phyloP scores from a whole-genome alignment of 441 rosid species.

The Jatropha multifida region DNA sequence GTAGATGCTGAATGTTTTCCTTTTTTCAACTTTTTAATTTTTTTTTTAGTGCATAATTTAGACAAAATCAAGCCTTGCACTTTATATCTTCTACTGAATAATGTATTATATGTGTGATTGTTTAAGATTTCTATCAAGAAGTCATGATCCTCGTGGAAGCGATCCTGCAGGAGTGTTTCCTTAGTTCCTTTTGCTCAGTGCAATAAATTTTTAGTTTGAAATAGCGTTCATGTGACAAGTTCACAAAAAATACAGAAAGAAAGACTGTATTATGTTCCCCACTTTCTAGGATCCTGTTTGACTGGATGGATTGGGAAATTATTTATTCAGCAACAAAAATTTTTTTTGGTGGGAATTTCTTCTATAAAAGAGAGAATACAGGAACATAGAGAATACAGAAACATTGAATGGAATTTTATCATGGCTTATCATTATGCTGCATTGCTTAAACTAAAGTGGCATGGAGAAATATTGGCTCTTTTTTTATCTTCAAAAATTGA shows the following conservation, averaged over 20 bases:
- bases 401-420: background rate
- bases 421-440: background rate
- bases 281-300: background rate
- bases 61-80: background rate
- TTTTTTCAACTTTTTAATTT: background rate
- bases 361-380: background rate
- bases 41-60: background rate
- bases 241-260: background rate
- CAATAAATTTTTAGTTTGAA: background rate
- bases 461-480: background rate
- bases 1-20: background rate
- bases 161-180: constrained; percentile 1
- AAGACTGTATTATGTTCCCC: background rate
- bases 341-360: background rate
- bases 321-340: constrained; percentile 1
- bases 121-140: background rate
- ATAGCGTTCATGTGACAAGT: background rate
- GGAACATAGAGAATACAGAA: background rate
- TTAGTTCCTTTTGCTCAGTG: background rate
- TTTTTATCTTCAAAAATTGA: background rate
- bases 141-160: background rate
- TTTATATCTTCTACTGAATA: background rate
- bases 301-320: background rate
- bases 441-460: constrained; percentile 2
- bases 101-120: background rate